Evolutionary conservation across 2,329 filamentous ascomycete species (phyloP).

Genomic region (Chaetomiaceae sp.): DNA sequence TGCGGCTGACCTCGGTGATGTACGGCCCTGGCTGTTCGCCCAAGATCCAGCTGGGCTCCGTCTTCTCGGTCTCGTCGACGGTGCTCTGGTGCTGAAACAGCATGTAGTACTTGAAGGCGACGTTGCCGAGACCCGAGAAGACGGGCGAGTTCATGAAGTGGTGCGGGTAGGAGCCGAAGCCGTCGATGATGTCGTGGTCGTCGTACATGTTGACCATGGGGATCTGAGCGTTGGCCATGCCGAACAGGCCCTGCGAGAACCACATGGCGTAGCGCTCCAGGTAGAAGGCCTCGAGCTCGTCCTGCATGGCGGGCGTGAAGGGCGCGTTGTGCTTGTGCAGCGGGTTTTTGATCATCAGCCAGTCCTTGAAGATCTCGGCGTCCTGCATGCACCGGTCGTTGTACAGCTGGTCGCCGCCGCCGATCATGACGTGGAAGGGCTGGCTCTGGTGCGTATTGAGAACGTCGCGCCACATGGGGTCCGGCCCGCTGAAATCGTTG

Average conservation of each 20-base stretch:
- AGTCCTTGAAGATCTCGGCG: constrained; percentile 71
- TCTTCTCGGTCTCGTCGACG: constrained; percentile 67
- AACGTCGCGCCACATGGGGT: constrained; percentile 95
- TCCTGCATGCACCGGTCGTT: constrained; percentile 78
- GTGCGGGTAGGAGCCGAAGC: constrained; percentile 88
- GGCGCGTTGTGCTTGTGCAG: constrained; percentile 71
- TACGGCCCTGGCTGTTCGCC: constrained; percentile 79
- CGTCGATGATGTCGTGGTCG: constrained; percentile 87
- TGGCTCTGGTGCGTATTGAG: constrained; percentile 84
- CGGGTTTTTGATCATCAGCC: constrained; percentile 75
- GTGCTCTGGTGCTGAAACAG: constrained; percentile 96
- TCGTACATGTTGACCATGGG: constrained; percentile 99
- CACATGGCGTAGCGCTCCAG: constrained; percentile 84
- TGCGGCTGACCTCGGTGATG: constrained; percentile 79
- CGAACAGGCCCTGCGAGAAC: constrained; percentile 94
- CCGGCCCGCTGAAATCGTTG: constrained; percentile 79
- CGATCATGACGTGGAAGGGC: constrained; percentile 97
- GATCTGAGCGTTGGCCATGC: constrained; percentile 88
- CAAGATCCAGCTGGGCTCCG: constrained; percentile 88
- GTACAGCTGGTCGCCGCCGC: constrained; percentile 94
- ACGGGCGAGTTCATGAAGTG: constrained; percentile 87
- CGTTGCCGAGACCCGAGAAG: constrained; percentile 79
- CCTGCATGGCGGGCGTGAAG: constrained; percentile 76
- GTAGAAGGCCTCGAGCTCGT: constrained; percentile 84
- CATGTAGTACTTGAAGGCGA: constrained; percentile 98